Evolutionary conservation across 202 grass and related monocot genomes (phyloP), one percentile per base, ranked within the genome.

Genomic region (Panicum hallii): DNA sequence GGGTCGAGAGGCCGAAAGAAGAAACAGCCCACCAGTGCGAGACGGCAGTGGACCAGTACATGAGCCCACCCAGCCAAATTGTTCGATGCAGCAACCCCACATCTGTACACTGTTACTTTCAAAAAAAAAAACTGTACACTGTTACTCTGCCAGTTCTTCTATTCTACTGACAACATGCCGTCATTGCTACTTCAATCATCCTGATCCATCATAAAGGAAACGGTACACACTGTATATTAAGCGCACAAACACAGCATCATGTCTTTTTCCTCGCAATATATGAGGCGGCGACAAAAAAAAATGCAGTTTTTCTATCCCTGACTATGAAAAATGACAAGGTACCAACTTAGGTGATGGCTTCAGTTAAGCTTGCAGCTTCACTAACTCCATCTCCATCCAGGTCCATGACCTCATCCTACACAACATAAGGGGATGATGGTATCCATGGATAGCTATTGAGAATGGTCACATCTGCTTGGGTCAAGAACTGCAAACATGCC

Each of bases 291-390:
- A 81, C 23, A 38, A 10, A n/a, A 47, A 10, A n/a, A 47, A 54
- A 22, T 43, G 53, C 11, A 60, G 6, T 26, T 4, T 38, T 38
- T 26, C 22, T 42, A 8, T 57, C 12, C 9, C 40, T 45, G 48
- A 73, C 19, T 44, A 80, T 47, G n/a, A 38, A 80, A 41, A 22
- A 81, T 30, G 78, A 87, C 77, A 38, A 57, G 19, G 15, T 22
- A 63, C 69, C 77, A 80, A 20, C 77, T 79, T 6, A 6, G 44
- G 42, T 50, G 20, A 38, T n/a, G 23, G 36, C 47, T 72, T 60
- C 36, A 40, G 23, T 61, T 70, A 69, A 38, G 70, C 40, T 28
- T 70, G 12, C 74, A 71, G 63, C 20, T 13, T 11, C 43, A 16
- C 17, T 1, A 3, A 45, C 32, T 23, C 2, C 67, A 47, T 69